Conservation (phyloP, 1,139 yeast genomes). For the Candida buenavistaensis region DNA sequence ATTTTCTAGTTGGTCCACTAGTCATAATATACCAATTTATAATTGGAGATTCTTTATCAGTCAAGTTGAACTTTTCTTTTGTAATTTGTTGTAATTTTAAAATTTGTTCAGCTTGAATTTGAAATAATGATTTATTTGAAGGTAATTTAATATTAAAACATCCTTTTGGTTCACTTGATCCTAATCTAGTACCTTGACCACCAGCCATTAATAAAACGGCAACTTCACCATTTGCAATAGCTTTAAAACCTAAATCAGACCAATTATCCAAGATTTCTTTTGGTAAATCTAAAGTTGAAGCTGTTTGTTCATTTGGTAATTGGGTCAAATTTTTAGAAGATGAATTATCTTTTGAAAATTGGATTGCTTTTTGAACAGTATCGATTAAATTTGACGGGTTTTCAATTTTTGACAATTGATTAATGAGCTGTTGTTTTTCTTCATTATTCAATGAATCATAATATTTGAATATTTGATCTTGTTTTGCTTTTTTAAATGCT, state of each 20-base stretch:
- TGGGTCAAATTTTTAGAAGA: constrained; percentile 44
- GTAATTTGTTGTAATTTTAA: constrained; percentile 57
- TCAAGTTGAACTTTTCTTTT: constrained; percentile 23
- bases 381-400: constrained; percentile 42
- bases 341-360: constrained; percentile 37
- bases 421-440: constrained; percentile 30
- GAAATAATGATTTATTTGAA: constrained; percentile 80
- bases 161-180: constrained; percentile 89
- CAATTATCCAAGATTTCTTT: constrained; percentile 40
- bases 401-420: constrained; percentile 40
- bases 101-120: constrained; percentile 89
- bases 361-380: constrained; percentile 51
- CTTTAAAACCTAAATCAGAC: constrained; percentile 61
- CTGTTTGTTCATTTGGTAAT: constrained; percentile 49
- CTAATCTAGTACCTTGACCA: constrained; percentile 96
- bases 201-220: constrained; percentile 95
- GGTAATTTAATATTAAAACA: constrained; percentile 88
- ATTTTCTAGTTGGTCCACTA: constrained; percentile 77
- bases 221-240: constrained; percentile 71
- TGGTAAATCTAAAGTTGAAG: constrained; percentile 47
- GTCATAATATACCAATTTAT: constrained; percentile 96
- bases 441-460: constrained; percentile 33
- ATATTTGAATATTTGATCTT: constrained; percentile 43
- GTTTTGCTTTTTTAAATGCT: constrained; percentile 52
- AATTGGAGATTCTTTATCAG: constrained; percentile 21